Evolutionary conservation across 73 alveolate species (phyloP).

Genomic region (Stentor roeselii): DNA sequence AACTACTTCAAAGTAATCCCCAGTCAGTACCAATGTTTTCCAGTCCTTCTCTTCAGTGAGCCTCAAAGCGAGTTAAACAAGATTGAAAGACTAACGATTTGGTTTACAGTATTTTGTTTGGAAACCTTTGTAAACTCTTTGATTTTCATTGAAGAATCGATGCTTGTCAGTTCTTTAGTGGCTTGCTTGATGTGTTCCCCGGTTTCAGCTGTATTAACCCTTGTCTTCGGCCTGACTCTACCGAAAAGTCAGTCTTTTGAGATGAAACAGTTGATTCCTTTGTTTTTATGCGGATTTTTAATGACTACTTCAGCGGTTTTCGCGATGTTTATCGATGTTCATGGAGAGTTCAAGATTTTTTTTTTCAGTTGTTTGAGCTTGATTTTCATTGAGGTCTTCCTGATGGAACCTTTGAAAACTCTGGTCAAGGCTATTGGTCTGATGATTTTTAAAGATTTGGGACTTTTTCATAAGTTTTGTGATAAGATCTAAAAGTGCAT

Average conservation of each 20-base stretch:
- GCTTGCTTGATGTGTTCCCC: neutral
- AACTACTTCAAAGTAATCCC: neutral
- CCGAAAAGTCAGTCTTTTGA: neutral
- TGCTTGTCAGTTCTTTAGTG: neutral
- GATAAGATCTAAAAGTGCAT: neutral
- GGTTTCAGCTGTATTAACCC: neutral
- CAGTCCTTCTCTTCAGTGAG: neutral
- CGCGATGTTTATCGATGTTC: neutral
- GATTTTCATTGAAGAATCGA: neutral
- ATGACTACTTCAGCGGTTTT: neutral
- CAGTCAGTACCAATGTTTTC: neutral
- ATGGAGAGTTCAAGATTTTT: neutral
- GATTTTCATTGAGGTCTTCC: neutral
- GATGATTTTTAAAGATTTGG: neutral
- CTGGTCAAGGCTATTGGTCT: neutral
- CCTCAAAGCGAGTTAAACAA: neutral
- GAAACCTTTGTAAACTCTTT: neutral
- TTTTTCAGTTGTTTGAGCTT: neutral
- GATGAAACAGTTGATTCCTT: neutral
- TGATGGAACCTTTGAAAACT: neutral
- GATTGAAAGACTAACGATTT: neutral
- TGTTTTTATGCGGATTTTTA: neutral
- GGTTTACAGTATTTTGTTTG: neutral
- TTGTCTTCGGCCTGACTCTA: neutral
- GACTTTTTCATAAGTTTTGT: neutral